Base-by-base conservation (phyloP, 2,329 filamentous ascomycete species). In the Cytospora piceicola region DNA sequence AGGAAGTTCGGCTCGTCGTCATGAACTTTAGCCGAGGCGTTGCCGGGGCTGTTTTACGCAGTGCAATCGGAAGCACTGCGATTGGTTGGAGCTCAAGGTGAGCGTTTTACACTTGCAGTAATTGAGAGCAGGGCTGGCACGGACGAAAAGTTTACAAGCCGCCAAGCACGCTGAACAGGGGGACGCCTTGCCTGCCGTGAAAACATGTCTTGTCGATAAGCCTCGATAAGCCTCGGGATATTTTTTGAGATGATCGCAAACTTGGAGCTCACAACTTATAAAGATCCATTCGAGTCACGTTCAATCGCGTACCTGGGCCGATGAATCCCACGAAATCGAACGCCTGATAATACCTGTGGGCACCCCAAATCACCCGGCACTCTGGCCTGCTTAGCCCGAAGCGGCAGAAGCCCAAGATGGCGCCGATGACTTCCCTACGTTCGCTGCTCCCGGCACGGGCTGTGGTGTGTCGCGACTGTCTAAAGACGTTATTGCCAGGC, bases 21-120 rank as follows among this genome's bases (percentile, higher is more conserved):
- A 39, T 53, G 61, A 57, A 51, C 58, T 57, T 53, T 67, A 64
- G 60, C 66, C 66, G 66, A 68, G 63, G 54, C 54, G 55, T 83
- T 83, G 80, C 82, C 82, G 82, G 84, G 82, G 80, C 79, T 78
- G 54, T 58, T 39, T 61, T 60, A 65, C 61, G 46, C 39, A 56
- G 36, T 75, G 77, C 75, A 81, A 83, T 79, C 81, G 75, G 71
- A 70, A 73, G 70, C 67, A 70, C 66, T 71, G 64, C 80, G 75
- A 84, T 84, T 84, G 82, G 82, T 66, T 73, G 46, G 46, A 49
- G n/a, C 9, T 24, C 68, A 58, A 46, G 29, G 34, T 17, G 7
- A 12, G 27, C 34, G 22, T 30, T 24, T 11, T 46, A n/a, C n/a
- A n/a, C n/a, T n/a, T n/a, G n/a, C n/a, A 17, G 51, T n/a, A 42